Conservation (phyloP, 257 asterid species). For the Plectranthus barbatus region DNA sequence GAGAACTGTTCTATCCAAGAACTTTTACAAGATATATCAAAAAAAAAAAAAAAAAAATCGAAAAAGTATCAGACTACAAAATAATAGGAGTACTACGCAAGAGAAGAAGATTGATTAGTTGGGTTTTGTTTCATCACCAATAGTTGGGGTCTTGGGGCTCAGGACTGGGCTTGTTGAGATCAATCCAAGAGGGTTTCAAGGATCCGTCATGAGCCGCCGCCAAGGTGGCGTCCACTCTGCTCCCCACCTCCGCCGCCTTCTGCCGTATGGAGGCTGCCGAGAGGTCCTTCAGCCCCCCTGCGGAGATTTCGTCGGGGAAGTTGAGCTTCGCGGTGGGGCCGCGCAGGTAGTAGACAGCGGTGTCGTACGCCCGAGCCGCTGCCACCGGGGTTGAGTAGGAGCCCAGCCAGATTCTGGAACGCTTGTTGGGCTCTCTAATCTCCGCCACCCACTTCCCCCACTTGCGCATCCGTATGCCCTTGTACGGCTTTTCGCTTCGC, state of each 20-base stretch:
- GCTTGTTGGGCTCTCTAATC: constrained; percentile 86
- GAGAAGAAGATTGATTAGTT: no score
- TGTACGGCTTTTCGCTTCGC: constrained; percentile 54
- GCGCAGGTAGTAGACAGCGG: constrained; percentile 71
- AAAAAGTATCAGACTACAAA: no score
- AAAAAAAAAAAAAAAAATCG: no score
- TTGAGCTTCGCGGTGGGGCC: constrained; percentile 68
- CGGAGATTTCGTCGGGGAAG: constrained; percentile 50
- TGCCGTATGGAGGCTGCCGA: constrained; percentile 69
- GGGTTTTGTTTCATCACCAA: no score
- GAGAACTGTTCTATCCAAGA: no score
- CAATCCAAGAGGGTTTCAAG: constrained; percentile 49
- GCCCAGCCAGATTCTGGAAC: constrained; percentile 87
- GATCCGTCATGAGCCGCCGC: constrained; percentile 6
- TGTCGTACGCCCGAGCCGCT: constrained; percentile 91
- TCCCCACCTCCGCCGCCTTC: constrained; percentile 85
- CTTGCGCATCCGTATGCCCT: constrained; percentile 93
- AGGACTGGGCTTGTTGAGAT: constrained; percentile 42
- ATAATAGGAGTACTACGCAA: no score
- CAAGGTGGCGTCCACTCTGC: constrained; percentile 60
- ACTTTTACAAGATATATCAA: no score
- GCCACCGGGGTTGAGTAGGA: constrained; percentile 81
- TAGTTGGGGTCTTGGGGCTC: constrained; percentile 26
- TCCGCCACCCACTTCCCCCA: constrained; percentile 99
- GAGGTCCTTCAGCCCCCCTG: constrained; percentile 31